Percentiles rank a stretch among this genome's conserved stretches.
phyloP scores from a whole-genome alignment of 108 stramenopile species.

The Fragilariopsis cylindrus region DNA sequence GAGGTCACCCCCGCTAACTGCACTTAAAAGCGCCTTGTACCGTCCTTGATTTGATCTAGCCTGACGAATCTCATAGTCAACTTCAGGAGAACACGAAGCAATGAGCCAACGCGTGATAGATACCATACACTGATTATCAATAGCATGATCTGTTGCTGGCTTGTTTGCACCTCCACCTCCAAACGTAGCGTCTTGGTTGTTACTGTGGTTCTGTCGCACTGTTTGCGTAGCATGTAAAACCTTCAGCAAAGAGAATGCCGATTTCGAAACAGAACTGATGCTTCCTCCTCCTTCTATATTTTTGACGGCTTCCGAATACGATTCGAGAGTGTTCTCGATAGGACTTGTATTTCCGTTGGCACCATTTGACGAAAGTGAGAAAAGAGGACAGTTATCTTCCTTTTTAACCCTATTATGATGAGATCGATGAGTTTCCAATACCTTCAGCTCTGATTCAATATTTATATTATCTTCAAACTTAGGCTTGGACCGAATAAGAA shows the following conservation, averaged over 20 bases:
- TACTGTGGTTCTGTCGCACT: neutral
- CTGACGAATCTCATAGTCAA: slow-evolving; percentile 13
- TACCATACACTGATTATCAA: slow-evolving; percentile 8
- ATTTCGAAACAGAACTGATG: slow-evolving; percentile 9
- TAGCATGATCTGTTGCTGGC: neutral
- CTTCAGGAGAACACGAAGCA: slow-evolving; percentile 28
- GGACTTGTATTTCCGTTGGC: neutral
- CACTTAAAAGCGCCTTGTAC: slow-evolving; percentile 62
- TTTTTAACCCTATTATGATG: slow-evolving; percentile 22
- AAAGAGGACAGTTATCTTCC: slow-evolving; percentile 43
- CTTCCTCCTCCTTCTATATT: neutral
- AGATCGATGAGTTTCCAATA: slow-evolving; percentile 55
- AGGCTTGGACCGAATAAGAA: slow-evolving; percentile 15
- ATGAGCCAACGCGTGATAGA: slow-evolving; percentile 29
- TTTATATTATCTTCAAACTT: slow-evolving; percentile 23
- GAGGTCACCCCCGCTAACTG: slow-evolving; percentile 66
- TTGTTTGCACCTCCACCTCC: slow-evolving; percentile 1
- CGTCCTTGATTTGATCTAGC: slow-evolving; percentile 1
- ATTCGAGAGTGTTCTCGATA: slow-evolving; percentile 2
- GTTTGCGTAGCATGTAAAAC: neutral
- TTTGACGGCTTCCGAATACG: slow-evolving; percentile 21
- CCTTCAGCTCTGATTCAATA: slow-evolving; percentile 21
- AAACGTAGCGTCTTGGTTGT: neutral
- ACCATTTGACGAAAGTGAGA: slow-evolving; percentile 23
- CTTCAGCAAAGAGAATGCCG: slow-evolving; percentile 30